A percentile compares a stretch with the other conserved stretches of the same genome.
phyloP scores from a whole-genome alignment of 2,329 filamentous ascomycete genomes.

The Pseudogymnoascus destructans region DNA sequence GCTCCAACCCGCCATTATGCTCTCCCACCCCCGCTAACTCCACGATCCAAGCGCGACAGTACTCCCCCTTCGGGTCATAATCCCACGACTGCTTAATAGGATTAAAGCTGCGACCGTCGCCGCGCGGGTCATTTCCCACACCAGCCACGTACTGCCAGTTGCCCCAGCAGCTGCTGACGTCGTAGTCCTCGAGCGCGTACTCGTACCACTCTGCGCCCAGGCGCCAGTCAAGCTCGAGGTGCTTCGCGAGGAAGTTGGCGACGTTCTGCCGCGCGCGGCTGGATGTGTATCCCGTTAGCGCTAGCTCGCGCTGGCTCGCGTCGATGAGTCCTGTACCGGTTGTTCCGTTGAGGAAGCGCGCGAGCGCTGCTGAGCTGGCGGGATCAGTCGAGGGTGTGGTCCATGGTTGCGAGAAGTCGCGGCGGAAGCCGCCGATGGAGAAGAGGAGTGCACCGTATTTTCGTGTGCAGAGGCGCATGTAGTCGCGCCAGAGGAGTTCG shows the following conservation, averaged over 20 bases:
- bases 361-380: constrained; percentile 36
- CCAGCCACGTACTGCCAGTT: constrained; percentile 77
- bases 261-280: constrained; percentile 68
- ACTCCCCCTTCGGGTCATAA: constrained; percentile 57
- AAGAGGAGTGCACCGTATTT: constrained; percentile 59
- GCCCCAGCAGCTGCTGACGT: constrained; percentile 63
- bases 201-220: constrained; percentile 77
- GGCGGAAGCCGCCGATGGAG: constrained; percentile 46
- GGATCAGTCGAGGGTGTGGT: constrained; percentile 23
- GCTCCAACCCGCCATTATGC: constrained; percentile 12
- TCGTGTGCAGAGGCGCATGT: constrained; percentile 61
- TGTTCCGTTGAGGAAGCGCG: constrained; percentile 50
- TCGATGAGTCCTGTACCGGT: constrained; percentile 70
- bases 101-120: constrained; percentile 63
- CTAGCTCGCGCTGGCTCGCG: constrained; percentile 61
- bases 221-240: constrained; percentile 65
- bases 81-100: constrained; percentile 69
- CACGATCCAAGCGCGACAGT: constrained; percentile 60
- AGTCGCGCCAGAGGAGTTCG: constrained; percentile 68
- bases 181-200: constrained; percentile 60
- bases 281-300: constrained; percentile 64
- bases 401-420: constrained; percentile 35
- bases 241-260: constrained; percentile 59
- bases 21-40: constrained; percentile 44
- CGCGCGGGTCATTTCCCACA: constrained; percentile 65